phyloP scores from a whole-genome alignment of 208 protist species.

The Acanthamoeba culbertsoni region DNA sequence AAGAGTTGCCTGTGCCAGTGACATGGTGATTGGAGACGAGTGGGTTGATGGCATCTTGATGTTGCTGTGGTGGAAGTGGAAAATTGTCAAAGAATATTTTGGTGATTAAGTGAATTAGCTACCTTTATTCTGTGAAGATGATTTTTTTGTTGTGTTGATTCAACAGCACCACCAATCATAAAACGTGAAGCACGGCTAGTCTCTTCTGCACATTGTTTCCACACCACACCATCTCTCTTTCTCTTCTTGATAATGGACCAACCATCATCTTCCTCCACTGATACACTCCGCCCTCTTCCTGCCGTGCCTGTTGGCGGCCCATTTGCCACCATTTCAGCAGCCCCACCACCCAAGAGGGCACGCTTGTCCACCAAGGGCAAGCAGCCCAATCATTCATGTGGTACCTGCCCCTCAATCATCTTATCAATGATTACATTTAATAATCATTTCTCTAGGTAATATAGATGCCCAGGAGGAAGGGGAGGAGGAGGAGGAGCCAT shows the following conservation, averaged over 20 bases:
- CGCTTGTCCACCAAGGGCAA: background rate
- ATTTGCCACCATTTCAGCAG: background rate
- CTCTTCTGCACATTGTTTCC: background rate
- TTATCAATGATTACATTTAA: too few relatives aligned
- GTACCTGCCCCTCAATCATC: background rate
- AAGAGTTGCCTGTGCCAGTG: background rate
- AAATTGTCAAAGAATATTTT: too few relatives aligned
- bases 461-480: background rate
- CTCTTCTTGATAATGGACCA: background rate
- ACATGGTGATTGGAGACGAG: background rate
- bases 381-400: background rate
- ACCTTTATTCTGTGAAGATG: too few relatives aligned
- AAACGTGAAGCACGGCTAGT: background rate
- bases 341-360: background rate
- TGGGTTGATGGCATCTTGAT: too few relatives aligned
- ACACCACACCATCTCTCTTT: background rate
- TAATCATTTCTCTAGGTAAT: too few relatives aligned
- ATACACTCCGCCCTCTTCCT: background rate
- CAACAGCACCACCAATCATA: background rate
- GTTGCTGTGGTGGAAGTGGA: too few relatives aligned
- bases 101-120: too few relatives aligned
- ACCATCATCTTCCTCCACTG: background rate
- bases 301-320: constrained; percentile 3
- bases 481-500: background rate
- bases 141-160: background rate